These are phyloP conservation scores for Cyclotella cryptica DNA, from an alignment of 108 stramenopile species.

Conservation along the genomic window DNA sequence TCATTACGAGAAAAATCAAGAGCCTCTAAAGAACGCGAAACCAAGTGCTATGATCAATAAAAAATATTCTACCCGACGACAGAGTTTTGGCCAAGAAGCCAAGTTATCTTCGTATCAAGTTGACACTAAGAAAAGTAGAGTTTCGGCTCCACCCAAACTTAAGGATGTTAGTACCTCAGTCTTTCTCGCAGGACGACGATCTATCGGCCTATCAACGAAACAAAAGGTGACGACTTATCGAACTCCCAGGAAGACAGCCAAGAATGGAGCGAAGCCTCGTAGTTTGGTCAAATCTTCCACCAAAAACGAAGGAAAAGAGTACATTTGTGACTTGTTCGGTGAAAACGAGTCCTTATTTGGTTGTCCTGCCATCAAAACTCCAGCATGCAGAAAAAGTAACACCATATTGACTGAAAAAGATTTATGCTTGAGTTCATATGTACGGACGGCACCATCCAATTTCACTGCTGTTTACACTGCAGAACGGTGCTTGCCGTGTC, in stretches of 20 bases:
- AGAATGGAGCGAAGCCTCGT: neutral
- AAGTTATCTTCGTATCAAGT: neutral
- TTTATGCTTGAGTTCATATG: neutral
- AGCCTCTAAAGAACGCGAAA: no score
- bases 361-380: conserved; percentile 4
- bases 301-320: neutral
- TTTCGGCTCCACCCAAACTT: neutral
- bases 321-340: conserved; percentile 10
- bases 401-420: neutral
- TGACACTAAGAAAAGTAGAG: neutral
- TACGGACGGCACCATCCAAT: neutral
- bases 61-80: neutral
- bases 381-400: neutral
- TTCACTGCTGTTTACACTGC: neutral
- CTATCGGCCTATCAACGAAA: neutral
- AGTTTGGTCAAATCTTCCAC: neutral
- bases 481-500: no score
- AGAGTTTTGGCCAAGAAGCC: neutral
- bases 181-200: neutral
- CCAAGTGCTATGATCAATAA: neutral
- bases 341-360: conserved; percentile 16
- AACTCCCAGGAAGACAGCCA: neutral
- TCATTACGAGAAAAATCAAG: no score
- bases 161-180: neutral
- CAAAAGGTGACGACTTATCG: neutral